These are phyloP conservation scores for Fusarium verticillioides DNA, from an alignment of 2,329 filamentous ascomycete species.

Conservation along the genomic window DNA sequence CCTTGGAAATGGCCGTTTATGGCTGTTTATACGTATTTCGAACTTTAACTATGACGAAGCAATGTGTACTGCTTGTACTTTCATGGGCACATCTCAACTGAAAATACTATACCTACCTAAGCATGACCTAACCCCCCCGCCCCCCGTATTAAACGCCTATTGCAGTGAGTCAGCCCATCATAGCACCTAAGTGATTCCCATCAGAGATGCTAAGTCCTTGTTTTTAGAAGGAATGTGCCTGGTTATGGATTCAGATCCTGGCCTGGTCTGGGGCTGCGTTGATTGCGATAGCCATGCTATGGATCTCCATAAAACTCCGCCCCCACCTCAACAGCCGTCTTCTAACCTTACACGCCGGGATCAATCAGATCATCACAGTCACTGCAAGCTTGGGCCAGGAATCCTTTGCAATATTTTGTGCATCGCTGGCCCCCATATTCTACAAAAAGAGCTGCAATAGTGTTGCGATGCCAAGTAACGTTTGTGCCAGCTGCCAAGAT, in stretches of 20 bases:
- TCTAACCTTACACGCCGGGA: neutral
- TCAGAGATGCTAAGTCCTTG: no score
- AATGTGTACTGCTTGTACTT: no score
- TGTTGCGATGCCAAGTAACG: neutral
- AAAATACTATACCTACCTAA: no score
- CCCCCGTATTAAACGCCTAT: no score
- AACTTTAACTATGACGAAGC: no score
- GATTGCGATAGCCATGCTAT: neutral
- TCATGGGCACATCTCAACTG: no score
- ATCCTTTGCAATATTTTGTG: neutral
- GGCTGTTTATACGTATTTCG: no score
- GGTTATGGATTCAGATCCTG: neutral
- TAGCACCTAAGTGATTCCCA: no score
- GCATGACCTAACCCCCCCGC: no score
- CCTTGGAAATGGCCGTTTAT: no score
- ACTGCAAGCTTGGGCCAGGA: neutral
- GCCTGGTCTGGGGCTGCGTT: neutral
- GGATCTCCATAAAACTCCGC: neutral
- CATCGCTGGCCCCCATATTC: rapidly evolving
- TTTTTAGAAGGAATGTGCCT: no score
- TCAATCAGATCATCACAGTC: neutral
- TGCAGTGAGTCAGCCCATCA: no score
- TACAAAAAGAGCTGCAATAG: neutral
- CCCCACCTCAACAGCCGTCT: neutral
- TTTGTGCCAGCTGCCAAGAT: neutral